phyloP scores from a whole-genome alignment of 2,329 filamentous ascomycete genomes.

The Colletotrichum filicis region DNA sequence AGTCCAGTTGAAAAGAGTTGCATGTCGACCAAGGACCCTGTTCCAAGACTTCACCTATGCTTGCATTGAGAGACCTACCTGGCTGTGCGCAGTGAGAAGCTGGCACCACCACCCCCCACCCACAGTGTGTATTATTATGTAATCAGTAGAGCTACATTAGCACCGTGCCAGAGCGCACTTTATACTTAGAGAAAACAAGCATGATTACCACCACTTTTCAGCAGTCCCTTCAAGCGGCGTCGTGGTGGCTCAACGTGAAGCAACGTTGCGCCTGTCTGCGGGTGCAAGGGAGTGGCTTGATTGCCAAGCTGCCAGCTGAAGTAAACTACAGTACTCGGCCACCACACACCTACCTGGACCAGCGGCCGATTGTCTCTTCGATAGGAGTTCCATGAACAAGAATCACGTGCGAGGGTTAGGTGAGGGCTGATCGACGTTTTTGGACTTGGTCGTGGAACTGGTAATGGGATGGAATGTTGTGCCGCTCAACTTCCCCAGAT shows the following conservation, averaged over 20 bases:
- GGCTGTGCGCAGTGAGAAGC: too few relatives aligned
- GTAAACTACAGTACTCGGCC: neutral
- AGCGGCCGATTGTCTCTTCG: neutral
- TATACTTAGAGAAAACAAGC: too few relatives aligned
- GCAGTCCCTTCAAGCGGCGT: too few relatives aligned
- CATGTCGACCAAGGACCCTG: too few relatives aligned
- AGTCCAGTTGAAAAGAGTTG: too few relatives aligned
- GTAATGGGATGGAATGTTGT: neutral
- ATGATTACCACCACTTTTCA: too few relatives aligned
- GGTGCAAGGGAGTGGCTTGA: slow-evolving; percentile 15
- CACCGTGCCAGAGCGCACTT: too few relatives aligned
- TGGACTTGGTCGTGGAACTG: neutral
- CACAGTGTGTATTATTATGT: too few relatives aligned
- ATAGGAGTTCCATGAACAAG: neutral
- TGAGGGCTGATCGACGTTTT: neutral
- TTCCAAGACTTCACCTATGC: too few relatives aligned
- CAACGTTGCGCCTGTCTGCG: slow-evolving; percentile 13
- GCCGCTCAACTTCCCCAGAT: neutral
- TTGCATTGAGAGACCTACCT: too few relatives aligned
- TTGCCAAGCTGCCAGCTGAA: slow-evolving; percentile 22
- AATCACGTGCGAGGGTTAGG: neutral
- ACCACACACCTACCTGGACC: neutral
- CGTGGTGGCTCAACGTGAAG: neutral
- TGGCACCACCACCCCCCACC: too few relatives aligned
- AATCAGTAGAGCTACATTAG: too few relatives aligned